Conservation (phyloP, 2,329 filamentous ascomycete genomes). For the Cryphonectria naterciae region DNA sequence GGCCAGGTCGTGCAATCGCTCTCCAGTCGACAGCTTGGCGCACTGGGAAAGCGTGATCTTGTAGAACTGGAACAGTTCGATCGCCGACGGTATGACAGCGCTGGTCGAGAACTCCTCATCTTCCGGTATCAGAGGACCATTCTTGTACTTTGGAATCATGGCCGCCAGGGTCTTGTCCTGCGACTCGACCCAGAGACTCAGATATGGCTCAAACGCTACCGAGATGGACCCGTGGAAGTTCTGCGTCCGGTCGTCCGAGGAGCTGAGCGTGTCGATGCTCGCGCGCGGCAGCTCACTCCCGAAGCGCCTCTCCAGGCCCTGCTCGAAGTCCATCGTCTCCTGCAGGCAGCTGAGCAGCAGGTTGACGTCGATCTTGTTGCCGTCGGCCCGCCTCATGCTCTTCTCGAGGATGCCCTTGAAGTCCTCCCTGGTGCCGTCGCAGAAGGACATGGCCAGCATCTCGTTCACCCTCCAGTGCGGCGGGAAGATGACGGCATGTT, state of each 20-base stretch:
- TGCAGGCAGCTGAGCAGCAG: constrained; percentile 86
- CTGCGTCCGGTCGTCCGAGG: constrained; percentile 73
- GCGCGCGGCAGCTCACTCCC: constrained; percentile 68
- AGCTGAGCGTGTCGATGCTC: constrained; percentile 89
- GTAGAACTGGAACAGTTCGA: constrained; percentile 97
- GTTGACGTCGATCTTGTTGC: constrained; percentile 85
- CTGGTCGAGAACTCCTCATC: constrained; percentile 94
- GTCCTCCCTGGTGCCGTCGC: constrained; percentile 92
- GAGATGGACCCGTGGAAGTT: constrained; percentile 91
- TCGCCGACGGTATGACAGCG: constrained; percentile 89
- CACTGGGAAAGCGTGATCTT: constrained; percentile 91
- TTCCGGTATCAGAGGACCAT: constrained; percentile 74
- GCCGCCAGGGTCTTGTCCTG: constrained; percentile 86
- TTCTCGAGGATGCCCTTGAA: constrained; percentile 91
- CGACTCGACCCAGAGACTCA: constrained; percentile 95
- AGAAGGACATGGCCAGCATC: constrained; percentile 87
- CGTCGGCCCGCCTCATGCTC: constrained; percentile 78
- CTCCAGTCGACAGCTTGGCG: constrained; percentile 92
- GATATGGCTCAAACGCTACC: constrained; percentile 94
- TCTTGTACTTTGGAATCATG: constrained; percentile 86
- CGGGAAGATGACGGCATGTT: constrained; percentile 88
- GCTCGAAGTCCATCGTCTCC: constrained; percentile 96
- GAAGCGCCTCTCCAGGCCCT: constrained; percentile 84
- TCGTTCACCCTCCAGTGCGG: constrained; percentile 88
- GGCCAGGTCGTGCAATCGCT: constrained; percentile 80